phyloP scores from a whole-genome alignment of 441 rosid species.

The Geranium incanum region DNA sequence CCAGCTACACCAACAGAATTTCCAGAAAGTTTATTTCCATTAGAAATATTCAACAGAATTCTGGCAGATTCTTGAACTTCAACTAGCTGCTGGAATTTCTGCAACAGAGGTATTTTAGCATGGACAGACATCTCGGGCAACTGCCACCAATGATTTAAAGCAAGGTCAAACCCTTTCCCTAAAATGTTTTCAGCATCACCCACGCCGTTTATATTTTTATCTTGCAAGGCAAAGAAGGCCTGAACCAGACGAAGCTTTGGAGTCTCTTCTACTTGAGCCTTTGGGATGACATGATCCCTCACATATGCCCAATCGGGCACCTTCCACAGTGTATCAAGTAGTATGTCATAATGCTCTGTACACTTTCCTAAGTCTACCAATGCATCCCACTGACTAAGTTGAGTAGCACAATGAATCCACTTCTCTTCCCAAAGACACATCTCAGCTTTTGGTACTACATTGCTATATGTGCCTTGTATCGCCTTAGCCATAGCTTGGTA shows the following conservation, averaged over 20 bases:
- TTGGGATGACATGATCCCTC: conserved; percentile 91
- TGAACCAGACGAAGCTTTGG: conserved; percentile 90
- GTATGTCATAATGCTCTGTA: conserved; percentile 82
- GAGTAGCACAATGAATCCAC: conserved; percentile 88
- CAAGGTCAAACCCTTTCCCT: conserved; percentile 90
- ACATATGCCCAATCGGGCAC: conserved; percentile 88
- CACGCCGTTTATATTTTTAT: conserved; percentile 64
- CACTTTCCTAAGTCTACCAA: conserved; percentile 89
- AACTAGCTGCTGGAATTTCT: conserved; percentile 94
- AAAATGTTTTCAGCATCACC: conserved; percentile 81
- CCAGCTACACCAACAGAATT: conserved; percentile 58
- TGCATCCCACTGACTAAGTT: conserved; percentile 98
- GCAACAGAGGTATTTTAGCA: conserved; percentile 87
- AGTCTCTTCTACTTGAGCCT: conserved; percentile 96
- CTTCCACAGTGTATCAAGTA: conserved; percentile 95
- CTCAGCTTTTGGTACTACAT: conserved; percentile 92
- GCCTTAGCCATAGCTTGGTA: conserved; percentile 96
- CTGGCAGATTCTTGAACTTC: conserved; percentile 96
- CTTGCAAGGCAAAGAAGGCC: conserved; percentile 88
- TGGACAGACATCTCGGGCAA: conserved; percentile 95
- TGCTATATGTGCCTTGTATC: conserved; percentile 95
- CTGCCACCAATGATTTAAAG: conserved; percentile 98
- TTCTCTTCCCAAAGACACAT: conserved; percentile 99
- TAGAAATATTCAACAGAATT: conserved; percentile 74
- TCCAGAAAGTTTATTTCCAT: conserved; percentile 70